These are phyloP conservation scores for Spinellus fusiger DNA, from an alignment of 192 early-diverging fungal species.

Conservation along the genomic window DNA sequence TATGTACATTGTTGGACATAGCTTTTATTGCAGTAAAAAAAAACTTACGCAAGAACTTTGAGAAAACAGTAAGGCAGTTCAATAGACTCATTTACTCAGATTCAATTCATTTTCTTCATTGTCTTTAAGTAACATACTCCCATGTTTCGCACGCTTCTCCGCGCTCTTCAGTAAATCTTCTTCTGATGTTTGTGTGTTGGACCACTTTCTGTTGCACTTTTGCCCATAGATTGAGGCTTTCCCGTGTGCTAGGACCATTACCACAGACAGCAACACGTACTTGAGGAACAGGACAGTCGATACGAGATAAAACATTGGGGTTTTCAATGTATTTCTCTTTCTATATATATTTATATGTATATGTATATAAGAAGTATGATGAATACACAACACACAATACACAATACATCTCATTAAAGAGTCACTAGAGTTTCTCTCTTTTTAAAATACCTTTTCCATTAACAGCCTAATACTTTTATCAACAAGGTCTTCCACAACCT, in stretches of 20 bases:
- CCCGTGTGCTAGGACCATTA: neutral
- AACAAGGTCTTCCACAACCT: too few species aligned
- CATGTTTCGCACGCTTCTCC: neutral
- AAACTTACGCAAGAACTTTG: too few species aligned
- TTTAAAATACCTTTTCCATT: too few species aligned
- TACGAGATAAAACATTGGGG: neutral
- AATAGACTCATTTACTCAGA: too few species aligned
- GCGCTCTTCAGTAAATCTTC: neutral
- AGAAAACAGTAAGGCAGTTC: too few species aligned
- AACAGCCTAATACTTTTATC: too few species aligned
- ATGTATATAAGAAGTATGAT: neutral
- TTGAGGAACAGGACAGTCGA: neutral
- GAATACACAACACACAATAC: neutral
- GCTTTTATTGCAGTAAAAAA: too few species aligned
- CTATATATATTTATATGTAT: neutral
- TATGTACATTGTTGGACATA: too few species aligned
- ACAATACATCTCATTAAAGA: too few species aligned
- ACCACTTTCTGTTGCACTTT: neutral
- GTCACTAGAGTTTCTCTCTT: too few species aligned
- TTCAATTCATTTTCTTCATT: too few species aligned
- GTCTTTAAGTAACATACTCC: neutral
- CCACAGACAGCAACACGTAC: neutral
- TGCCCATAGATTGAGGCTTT: neutral
- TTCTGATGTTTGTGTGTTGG: neutral
- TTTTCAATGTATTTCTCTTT: neutral